Evolutionary conservation across 2,329 filamentous ascomycete genomes (phyloP).

Genomic region (Phyllosticta capitalensis): DNA sequence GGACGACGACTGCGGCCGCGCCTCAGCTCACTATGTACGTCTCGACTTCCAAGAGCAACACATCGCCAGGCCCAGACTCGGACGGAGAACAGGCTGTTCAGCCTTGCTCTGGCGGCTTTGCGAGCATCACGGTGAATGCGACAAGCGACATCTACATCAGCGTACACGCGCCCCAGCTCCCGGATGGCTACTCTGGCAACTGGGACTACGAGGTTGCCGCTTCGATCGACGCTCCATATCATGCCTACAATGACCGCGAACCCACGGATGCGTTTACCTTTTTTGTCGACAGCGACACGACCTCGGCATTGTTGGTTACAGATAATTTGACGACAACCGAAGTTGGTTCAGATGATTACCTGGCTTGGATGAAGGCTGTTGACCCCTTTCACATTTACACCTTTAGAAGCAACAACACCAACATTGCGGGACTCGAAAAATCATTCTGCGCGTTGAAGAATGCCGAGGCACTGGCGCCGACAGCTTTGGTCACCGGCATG

Average conservation of each 20-base stretch:
- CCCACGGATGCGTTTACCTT: constrained; percentile 47
- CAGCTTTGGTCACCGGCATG: constrained; percentile 48
- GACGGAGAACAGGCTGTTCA: constrained; percentile 34
- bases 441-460: constrained; percentile 79
- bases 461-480: constrained; percentile 46
- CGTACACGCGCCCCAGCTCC: constrained; percentile 56
- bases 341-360: constrained; percentile 38
- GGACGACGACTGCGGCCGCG: constrained; percentile 31
- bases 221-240: constrained; percentile 70
- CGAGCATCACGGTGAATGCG: constrained; percentile 52
- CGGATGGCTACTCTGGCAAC: constrained; percentile 47
- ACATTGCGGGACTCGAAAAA: constrained; percentile 59
- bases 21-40: constrained; percentile 72
- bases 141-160: constrained; percentile 65
- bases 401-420: constrained; percentile 49
- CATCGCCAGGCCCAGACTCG: constrained; percentile 54
- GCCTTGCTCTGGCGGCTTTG: constrained; percentile 59
- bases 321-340: constrained; percentile 54
- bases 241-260: constrained; percentile 49
- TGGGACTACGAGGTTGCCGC: constrained; percentile 78
- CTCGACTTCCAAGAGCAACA: constrained; percentile 55
- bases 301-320: constrained; percentile 69
- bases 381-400: constrained; percentile 69
- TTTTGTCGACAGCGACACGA: constrained; percentile 77
- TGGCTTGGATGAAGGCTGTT: constrained; percentile 48